Conservation (phyloP, 2,329 filamentous ascomycete species). For the Sclerotinia sclerotiorum region DNA sequence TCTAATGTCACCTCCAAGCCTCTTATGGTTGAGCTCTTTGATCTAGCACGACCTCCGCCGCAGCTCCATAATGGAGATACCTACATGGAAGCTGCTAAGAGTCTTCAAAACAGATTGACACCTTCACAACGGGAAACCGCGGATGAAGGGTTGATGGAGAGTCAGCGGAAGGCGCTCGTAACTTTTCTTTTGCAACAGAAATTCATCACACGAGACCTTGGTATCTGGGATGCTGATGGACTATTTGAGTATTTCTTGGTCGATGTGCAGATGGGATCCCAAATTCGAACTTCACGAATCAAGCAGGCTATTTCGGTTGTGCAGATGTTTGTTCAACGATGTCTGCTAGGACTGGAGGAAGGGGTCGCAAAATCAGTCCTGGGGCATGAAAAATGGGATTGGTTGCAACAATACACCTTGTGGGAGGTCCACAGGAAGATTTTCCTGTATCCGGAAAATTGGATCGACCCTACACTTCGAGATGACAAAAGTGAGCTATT, state of each 20-base stretch:
- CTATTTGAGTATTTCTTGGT: conserved; percentile 41
- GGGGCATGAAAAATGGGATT: conserved; percentile 32
- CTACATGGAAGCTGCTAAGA: background rate
- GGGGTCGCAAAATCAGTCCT: background rate
- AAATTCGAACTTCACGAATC: conserved; percentile 38
- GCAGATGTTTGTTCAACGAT: conserved; percentile 41
- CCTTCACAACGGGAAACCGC: background rate
- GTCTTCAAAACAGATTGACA: background rate
- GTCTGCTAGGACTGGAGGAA: conserved; percentile 38
- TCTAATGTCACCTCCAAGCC: background rate
- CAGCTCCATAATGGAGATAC: background rate
- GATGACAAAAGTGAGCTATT: conserved; percentile 40
- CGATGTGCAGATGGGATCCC: conserved; percentile 39
- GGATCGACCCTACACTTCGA: conserved; percentile 38
- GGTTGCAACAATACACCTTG: conserved; percentile 34
- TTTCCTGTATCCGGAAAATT: conserved; percentile 43
- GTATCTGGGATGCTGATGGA: conserved; percentile 32
- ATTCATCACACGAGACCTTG: background rate
- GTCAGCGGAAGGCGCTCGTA: background rate
- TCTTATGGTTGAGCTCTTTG: background rate
- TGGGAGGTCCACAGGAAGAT: conserved; percentile 41
- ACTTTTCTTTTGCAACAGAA: background rate
- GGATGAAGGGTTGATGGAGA: background rate
- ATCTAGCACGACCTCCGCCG: background rate
- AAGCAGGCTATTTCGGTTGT: conserved; percentile 40